Evolutionary conservation across 2,329 filamentous ascomycete genomes (phyloP), one percentile per base, ranked within the genome.

Genomic region (Stagonosporopsis tanaceti): DNA sequence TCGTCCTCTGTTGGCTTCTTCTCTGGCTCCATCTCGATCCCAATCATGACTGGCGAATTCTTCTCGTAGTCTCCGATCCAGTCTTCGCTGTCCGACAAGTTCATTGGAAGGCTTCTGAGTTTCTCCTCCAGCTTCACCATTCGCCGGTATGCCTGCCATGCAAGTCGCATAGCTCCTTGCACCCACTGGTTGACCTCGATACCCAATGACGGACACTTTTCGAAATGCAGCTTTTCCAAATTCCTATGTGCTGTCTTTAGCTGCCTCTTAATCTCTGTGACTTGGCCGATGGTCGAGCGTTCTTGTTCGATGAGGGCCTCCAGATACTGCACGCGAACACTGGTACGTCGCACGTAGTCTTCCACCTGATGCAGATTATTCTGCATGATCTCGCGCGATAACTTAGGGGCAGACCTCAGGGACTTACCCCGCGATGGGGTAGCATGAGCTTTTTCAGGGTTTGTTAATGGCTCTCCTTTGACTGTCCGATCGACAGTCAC

Each of bases 241-340:
- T 60, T 54, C 12, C 63, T 55, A 38, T 70, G 64, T 15, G 62
- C 57, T 11, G 50, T 57, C 51, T 65, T 67, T 12, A 70, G 44
- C 8, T 60, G 55, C 24, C 60, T 50, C 56, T 70, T 69, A 12
- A 68, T 66, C 15, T 68, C 59, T 2, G 62, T 64, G 34, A 70
- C 58, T 30, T 64, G 55, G 1, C 59, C 54, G 4, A 65, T 30
- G 1, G 59, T 53, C 9, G 62, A 60, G 22, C 59, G 52, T 9
- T 61, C 57, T 17, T 61, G 44, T 30, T 60, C 52, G 20, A 67
- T 57, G 14, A 68, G 52, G 2, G 44, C 47, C 32, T 66, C 59
- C 2, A 68, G 53, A 39, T 63, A 57, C 9, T 59, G 52, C 9
- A 69, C 59, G 27, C 61, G 63, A 14, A 47, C 48, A 37, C 60